A percentile compares a stretch with the other conserved stretches of the same genome.
Conservation (phyloP, 352 stramenopile species). For the Elongisporangium prolatum region DNA sequence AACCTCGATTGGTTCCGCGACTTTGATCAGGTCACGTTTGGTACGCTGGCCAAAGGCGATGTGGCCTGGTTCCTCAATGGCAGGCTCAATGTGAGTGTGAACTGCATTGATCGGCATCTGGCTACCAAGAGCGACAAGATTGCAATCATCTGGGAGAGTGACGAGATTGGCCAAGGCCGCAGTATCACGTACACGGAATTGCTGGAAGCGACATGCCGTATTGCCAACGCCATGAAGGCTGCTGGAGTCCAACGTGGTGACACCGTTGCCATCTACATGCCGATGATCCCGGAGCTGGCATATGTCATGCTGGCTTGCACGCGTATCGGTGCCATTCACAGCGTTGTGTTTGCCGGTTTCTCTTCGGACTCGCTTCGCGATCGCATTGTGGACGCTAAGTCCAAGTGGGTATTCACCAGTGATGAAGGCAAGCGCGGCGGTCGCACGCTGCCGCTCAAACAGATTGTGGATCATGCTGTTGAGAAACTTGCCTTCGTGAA, state of each 20-base stretch:
- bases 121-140: constrained; percentile 80
- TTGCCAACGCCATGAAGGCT: constrained; percentile 95
- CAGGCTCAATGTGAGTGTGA: constrained; percentile 93
- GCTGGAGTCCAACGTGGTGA: constrained; percentile 90
- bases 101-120: constrained; percentile 96
- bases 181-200: constrained; percentile 45
- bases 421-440: constrained; percentile 93
- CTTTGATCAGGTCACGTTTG: constrained; percentile 88
- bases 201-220: constrained; percentile 65
- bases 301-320: constrained; percentile 98
- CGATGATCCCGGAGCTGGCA: constrained; percentile 98
- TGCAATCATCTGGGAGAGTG: constrained; percentile 97
- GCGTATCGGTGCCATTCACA: constrained; percentile 96
- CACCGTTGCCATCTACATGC: constrained; percentile 98
- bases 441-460: constrained; percentile 92
- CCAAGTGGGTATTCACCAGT: constrained; percentile 91
- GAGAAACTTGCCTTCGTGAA: constrained; percentile 86
- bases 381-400: constrained; percentile 90
- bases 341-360: constrained; percentile 97
- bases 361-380: constrained; percentile 93
- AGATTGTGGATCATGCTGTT: constrained; percentile 94
- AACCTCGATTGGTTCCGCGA: constrained; percentile 89
- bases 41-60: constrained; percentile 87
- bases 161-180: constrained; percentile 90
- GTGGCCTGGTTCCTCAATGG: constrained; percentile 95